Evolutionary conservation across 2,329 filamentous ascomycete species (phyloP), one percentile per base, ranked within the genome.

Genomic region (Diaporthe ampelina): DNA sequence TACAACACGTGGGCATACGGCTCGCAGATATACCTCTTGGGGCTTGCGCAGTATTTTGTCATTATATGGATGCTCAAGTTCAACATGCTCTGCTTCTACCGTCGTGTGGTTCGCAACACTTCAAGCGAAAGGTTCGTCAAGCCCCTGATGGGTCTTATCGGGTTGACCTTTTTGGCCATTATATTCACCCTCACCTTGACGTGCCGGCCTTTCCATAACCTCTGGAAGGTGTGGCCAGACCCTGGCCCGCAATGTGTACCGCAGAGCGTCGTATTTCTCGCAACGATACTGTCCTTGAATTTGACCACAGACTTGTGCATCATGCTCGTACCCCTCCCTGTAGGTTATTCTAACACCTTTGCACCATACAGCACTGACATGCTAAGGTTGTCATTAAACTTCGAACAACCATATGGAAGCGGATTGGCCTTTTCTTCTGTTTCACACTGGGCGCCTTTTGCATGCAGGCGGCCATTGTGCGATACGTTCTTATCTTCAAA

Each of bases 61-160:
- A 35, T 58, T 29, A 58, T 58, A n/a, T 58, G 56, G 56, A 58
- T 58, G 56, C 56, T 58, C 56, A 58, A 58, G 32, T 58, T 58
- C 32, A 58, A 58, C 56, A 58, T 58, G 56, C 29, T 58, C 56
- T 58, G 56, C 56, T 58, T 58, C 29, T 58, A 37, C 10, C 56
- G 29, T 35, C 56, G 56, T n/a, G 56, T 58, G 29, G 56, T 37
- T n/a, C 56, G 56, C 19, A 58, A 58, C 19, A 58, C 56, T 4
- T n/a, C 17, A 29, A 58, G 29, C 56, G 56, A 58, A 58, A 58
- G 35, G 29, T 58, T 58, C 32, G 56, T 58, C 56, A 58, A 37
- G 56, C 56, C 56, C 19, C 19, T 58, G 0, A 58, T 58, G 56
- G 56, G 29, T 7, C 8, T 58, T 13, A 37, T 58, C 9, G 56